These are phyloP conservation scores for Tricholoma terreum DNA, from an alignment of 768 basidiomycete species.

Conservation along the genomic window DNA sequence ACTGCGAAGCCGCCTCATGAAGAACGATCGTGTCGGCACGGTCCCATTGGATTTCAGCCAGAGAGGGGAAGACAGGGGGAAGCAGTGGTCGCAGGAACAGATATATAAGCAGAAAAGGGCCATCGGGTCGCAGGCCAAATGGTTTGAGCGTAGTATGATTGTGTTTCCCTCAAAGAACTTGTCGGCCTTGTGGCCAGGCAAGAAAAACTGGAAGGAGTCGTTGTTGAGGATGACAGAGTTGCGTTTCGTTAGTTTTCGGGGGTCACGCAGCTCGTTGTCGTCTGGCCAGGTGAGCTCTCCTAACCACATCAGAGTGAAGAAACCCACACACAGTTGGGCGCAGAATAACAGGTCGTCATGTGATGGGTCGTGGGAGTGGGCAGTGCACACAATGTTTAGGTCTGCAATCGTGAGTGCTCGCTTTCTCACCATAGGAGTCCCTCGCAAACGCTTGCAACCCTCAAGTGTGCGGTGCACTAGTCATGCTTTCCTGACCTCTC, in stretches of 20 bases:
- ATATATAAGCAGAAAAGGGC: not conserved
- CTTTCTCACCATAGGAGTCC: slow-evolving; percentile 22
- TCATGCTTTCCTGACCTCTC: slow-evolving; percentile 10
- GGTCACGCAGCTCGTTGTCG: not conserved
- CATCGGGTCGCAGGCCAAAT: not conserved
- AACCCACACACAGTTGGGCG: too few species aligned
- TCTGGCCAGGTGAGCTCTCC: not conserved
- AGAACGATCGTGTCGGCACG: not conserved
- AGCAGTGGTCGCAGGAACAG: not conserved
- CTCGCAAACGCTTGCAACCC: slow-evolving; percentile 7
- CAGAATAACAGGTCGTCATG: too few species aligned
- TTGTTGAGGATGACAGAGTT: not conserved
- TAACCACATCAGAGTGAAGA: too few species aligned
- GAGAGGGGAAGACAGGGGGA: not conserved
- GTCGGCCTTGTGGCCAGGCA: not conserved
- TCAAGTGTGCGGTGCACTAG: slow-evolving; percentile 20
- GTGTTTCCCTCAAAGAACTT: not conserved
- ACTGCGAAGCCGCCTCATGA: not conserved
- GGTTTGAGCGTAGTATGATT: not conserved
- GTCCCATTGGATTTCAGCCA: not conserved
- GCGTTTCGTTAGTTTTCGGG: not conserved
- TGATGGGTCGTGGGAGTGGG: too few species aligned
- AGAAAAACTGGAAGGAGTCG: not conserved
- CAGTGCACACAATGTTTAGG: not conserved
- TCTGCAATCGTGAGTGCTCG: slow-evolving; percentile 19